Conservation (phyloP, 257 asterid species). For the Solanum virginianum region DNA sequence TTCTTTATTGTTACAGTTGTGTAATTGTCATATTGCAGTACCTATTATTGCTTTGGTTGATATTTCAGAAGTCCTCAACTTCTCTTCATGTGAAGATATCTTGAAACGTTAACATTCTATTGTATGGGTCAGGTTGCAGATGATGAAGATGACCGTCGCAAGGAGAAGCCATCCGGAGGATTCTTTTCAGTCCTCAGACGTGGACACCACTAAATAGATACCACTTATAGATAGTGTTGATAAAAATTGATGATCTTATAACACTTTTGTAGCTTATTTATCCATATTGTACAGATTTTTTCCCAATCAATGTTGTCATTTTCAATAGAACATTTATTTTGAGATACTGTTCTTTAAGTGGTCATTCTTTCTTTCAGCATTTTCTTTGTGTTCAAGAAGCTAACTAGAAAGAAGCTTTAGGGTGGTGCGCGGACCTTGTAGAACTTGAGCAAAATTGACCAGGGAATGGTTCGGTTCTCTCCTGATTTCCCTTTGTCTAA, state of each 20-base stretch:
- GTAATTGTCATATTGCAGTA: background rate
- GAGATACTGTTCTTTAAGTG: background rate
- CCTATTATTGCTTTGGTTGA: background rate
- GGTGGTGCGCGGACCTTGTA: background rate
- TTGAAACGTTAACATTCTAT: background rate
- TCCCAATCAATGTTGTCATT: background rate
- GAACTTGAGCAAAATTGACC: background rate
- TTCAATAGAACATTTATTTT: background rate
- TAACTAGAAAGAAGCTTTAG: background rate
- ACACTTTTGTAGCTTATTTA: background rate
- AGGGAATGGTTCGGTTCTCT: background rate
- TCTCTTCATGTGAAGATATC: background rate
- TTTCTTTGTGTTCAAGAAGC: background rate
- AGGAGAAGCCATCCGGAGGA: slow-evolving; percentile 61
- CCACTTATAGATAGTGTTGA: background rate
- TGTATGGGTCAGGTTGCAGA: slow-evolving; percentile 51
- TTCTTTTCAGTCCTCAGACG: slow-evolving; percentile 67
- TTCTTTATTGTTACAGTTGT: background rate
- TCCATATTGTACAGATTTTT: background rate
- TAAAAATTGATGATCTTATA: background rate
- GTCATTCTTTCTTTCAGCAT: background rate
- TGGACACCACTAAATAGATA: slow-evolving; percentile 36
- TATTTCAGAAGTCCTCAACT: background rate
- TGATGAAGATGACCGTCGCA: slow-evolving; percentile 59
- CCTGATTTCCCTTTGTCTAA: background rate